phyloP scores from a whole-genome alignment of 2,329 filamentous ascomycete genomes.

The Aspergillus carbonarius region DNA sequence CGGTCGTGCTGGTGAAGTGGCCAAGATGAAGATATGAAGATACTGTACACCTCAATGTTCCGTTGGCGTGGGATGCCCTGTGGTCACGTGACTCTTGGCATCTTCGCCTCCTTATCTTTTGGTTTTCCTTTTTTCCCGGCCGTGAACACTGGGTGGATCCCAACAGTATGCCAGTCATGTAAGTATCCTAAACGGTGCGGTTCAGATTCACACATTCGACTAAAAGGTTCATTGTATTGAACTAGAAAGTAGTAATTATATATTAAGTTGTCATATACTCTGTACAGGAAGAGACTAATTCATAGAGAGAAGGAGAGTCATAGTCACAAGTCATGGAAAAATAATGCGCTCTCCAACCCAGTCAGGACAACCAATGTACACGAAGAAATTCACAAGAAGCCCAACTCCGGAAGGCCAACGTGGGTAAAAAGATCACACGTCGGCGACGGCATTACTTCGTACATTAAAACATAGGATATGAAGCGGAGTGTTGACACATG shows the following conservation, averaged over 20 bases:
- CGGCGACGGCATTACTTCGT: constrained; percentile 18
- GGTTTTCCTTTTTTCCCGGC: background rate
- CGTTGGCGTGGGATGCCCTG: background rate
- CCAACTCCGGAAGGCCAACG: background rate
- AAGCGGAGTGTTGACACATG: background rate
- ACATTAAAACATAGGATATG: background rate
- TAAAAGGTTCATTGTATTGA: background rate
- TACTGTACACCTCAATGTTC: background rate
- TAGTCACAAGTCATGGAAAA: background rate
- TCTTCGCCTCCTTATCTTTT: constrained; percentile 12
- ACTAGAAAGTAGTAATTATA: constrained; percentile 15
- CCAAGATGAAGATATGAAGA: constrained; percentile 10
- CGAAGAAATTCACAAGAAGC: background rate
- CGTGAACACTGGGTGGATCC: constrained; percentile 1
- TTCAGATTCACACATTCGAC: background rate
- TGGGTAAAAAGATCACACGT: constrained; percentile 5
- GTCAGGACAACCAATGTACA: constrained; percentile 9
- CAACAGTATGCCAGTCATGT: background rate
- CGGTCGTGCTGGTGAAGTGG: constrained; percentile 1
- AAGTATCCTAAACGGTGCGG: too few species aligned
- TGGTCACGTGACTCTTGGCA: constrained; percentile 17
- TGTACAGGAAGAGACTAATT: constrained; percentile 4
- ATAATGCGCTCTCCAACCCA: background rate
- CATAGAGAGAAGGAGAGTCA: background rate
- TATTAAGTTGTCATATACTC: constrained; percentile 24